phyloP scores from a whole-genome alignment of 495 filamentous ascomycete species.

The Annulohypoxylon nitens region DNA sequence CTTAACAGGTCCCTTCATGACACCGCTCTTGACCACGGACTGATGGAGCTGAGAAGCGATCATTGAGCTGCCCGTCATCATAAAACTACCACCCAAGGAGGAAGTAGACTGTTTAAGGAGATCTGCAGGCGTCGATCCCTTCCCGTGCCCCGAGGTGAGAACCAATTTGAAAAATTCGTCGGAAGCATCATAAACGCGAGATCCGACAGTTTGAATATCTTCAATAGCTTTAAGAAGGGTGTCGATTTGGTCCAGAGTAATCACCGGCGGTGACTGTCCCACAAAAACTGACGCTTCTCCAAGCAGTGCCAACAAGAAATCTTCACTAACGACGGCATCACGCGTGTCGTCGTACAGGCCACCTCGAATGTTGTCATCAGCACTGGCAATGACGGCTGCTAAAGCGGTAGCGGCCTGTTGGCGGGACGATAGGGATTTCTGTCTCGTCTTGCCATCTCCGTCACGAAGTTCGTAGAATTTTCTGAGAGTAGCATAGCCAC shows the following conservation, averaged over 20 bases:
- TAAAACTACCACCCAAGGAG: slow-evolving; percentile 67
- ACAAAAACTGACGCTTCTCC: slow-evolving; percentile 86
- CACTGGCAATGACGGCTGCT: slow-evolving; percentile 81
- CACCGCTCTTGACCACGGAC: slow-evolving; percentile 68
- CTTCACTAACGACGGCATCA: slow-evolving; percentile 84
- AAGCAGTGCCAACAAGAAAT: slow-evolving; percentile 83
- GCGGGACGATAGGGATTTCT: slow-evolving; percentile 63
- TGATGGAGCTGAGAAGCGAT: slow-evolving; percentile 72
- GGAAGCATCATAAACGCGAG: slow-evolving; percentile 75
- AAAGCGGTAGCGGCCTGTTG: slow-evolving; percentile 78
- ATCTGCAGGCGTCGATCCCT: slow-evolving; percentile 69
- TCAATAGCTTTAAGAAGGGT: slow-evolving; percentile 83
- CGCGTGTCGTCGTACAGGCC: slow-evolving; percentile 84
- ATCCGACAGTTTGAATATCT: slow-evolving; percentile 81
- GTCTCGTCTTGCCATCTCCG: slow-evolving; percentile 57
- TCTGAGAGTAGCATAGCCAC: slow-evolving; percentile 88
- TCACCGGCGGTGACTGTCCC: slow-evolving; percentile 64
- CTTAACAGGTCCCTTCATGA: slow-evolving; percentile 64
- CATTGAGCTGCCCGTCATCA: slow-evolving; percentile 79
- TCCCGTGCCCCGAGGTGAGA: slow-evolving; percentile 59
- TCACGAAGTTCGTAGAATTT: slow-evolving; percentile 91
- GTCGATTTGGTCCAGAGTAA: slow-evolving; percentile 76
- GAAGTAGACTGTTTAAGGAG: slow-evolving; percentile 76
- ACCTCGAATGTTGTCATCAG: slow-evolving; percentile 88
- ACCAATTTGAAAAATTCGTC: slow-evolving; percentile 76